These are phyloP conservation scores for Rosa rugosa DNA, from an alignment of 306 rosid genomes.

Conservation along the genomic window DNA sequence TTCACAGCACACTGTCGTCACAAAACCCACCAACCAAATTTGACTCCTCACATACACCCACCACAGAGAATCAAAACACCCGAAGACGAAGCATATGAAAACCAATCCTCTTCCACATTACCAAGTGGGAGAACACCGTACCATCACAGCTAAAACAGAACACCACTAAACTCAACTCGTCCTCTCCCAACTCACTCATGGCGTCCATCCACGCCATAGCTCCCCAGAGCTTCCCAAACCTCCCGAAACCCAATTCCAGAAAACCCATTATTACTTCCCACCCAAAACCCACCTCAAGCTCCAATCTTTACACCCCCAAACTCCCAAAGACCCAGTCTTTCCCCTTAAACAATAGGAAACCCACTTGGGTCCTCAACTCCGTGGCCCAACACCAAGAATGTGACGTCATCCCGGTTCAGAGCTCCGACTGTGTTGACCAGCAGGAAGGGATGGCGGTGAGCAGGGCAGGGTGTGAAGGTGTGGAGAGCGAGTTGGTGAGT, in stretches of 20 bases:
- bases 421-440: conserved; percentile 54
- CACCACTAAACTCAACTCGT: conserved; percentile 1
- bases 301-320: conserved; percentile 26
- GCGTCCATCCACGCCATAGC: conserved; percentile 60
- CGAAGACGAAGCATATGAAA: conserved; percentile 5
- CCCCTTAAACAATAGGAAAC: conserved; percentile 29
- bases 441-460: conserved; percentile 62
- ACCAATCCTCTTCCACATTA: not conserved
- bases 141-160: not conserved
- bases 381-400: conserved; percentile 37
- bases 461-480: conserved; percentile 56
- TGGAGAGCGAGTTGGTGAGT: conserved; percentile 55
- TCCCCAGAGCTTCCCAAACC: conserved; percentile 49
- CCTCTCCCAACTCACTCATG: conserved; percentile 48
- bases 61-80: not conserved
- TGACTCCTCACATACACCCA: not conserved
- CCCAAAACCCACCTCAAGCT: conserved; percentile 16
- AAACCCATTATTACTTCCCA: conserved; percentile 18
- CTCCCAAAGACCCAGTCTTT: conserved; percentile 25
- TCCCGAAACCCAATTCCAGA: conserved; percentile 38
- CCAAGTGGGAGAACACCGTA: conserved; percentile 26
- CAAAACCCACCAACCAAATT: too few species aligned
- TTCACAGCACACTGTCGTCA: not conserved
- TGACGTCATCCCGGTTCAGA: conserved; percentile 65
- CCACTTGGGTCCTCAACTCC: conserved; percentile 31